Percentiles rank a stretch among this genome's conserved stretches.
These are phyloP conservation scores for Cercospora sp. DNA, from an alignment of 2,329 filamentous ascomycete genomes.

Conservation along the genomic window DNA sequence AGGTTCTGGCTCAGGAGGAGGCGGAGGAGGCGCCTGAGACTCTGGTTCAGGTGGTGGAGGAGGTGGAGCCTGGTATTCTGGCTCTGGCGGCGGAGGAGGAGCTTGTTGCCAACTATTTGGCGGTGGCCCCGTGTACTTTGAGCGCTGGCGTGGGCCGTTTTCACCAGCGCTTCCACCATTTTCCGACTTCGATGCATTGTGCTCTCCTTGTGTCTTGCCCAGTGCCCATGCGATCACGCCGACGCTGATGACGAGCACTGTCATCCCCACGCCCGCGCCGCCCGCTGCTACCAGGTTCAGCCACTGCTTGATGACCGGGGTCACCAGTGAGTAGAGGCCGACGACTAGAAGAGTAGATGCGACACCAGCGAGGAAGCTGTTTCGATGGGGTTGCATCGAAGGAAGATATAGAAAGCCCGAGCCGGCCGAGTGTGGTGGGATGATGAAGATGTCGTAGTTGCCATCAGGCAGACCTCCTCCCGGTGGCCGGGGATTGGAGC, in stretches of 20 bases:
- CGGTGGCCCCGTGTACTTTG: conserved; percentile 30
- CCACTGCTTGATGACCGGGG: conserved; percentile 74
- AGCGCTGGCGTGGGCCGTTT: conserved; percentile 33
- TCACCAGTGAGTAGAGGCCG: conserved; percentile 69
- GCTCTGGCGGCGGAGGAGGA: conserved; percentile 16
- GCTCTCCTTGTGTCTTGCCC: conserved; percentile 63
- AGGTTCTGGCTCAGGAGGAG: conserved; percentile 26
- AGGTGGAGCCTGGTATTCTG: conserved; percentile 21
- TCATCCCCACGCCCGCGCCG: conserved; percentile 68
- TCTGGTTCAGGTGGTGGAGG: conserved; percentile 17
- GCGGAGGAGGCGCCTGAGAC: conserved; percentile 24
- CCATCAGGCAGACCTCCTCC: conserved; percentile 73
- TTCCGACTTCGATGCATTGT: conserved; percentile 36
- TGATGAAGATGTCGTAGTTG: conserved; percentile 96
- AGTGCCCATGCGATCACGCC: conserved; percentile 77
- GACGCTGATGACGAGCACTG: conserved; percentile 70
- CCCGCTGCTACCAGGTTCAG: conserved; percentile 69
- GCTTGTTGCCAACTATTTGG: conserved; percentile 28
- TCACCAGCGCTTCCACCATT: conserved; percentile 39
- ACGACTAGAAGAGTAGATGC: conserved; percentile 73
- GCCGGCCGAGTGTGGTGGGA: conserved; percentile 86
- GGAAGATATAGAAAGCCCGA: conserved; percentile 93
- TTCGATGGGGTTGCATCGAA: conserved; percentile 78
- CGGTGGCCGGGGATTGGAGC: conserved; percentile 69
- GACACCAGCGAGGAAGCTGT: conserved; percentile 88